These are phyloP conservation scores for Scopulariopsis brevicaulis DNA, from an alignment of 2,329 filamentous ascomycete genomes.

Conservation along the genomic window DNA sequence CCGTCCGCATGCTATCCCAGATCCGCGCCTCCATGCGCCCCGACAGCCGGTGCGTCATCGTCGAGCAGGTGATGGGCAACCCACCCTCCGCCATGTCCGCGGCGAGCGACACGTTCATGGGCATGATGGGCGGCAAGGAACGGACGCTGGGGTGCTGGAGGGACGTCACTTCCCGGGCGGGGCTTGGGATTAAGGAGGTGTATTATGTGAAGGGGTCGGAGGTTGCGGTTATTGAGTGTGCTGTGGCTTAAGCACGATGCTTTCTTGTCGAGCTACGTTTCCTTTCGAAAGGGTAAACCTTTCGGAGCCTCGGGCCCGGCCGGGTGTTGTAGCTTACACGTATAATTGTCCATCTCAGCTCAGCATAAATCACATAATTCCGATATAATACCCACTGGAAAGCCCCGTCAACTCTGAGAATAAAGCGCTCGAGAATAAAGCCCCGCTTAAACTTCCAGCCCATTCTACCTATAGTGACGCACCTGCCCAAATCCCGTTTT, in stretches of 20 bases:
- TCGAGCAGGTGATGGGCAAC: conserved; percentile 17
- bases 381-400: no score
- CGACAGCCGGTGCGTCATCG: conserved; percentile 21
- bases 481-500: no score
- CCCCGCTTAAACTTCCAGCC: no score
- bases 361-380: no score
- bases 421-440: no score
- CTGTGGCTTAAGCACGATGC: not conserved
- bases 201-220: not conserved
- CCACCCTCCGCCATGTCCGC: conserved; percentile 13
- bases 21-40: conserved; percentile 15
- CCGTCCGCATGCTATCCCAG: conserved; percentile 16
- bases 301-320: no score
- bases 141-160: conserved; percentile 14
- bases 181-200: conserved; percentile 11
- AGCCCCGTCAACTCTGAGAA: no score
- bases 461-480: no score
- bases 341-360: no score
- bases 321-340: no score
- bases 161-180: conserved; percentile 12
- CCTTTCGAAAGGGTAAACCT: no score
- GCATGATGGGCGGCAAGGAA: conserved; percentile 20
- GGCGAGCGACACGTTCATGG: conserved; percentile 18
- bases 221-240: not conserved
- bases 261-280: no score